Evolutionary conservation across 2,329 filamentous ascomycete species (phyloP).

Genomic region (Fusarium burgessii): DNA sequence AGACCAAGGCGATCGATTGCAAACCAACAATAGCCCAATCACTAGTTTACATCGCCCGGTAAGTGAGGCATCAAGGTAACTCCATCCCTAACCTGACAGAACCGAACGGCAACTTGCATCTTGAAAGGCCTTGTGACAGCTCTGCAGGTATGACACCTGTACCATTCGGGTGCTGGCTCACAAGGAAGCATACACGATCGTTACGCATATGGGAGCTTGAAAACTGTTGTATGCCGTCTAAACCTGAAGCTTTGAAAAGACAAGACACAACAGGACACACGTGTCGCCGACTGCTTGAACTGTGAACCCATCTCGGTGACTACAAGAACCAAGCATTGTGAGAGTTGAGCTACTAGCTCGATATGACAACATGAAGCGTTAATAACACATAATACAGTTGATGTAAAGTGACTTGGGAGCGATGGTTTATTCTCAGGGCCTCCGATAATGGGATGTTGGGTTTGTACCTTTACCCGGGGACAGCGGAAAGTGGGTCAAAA

Average conservation of each 20-base stretch:
- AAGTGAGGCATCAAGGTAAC: slow-evolving; percentile 19
- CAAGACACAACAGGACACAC: slow-evolving; percentile 35
- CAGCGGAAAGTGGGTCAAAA: slow-evolving; percentile 16
- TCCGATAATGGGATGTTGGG: slow-evolving; percentile 3
- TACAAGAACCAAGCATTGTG: neutral
- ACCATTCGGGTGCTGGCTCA: neutral
- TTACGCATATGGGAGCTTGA: slow-evolving; percentile 24
- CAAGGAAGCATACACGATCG: slow-evolving; percentile 5
- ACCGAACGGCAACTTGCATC: slow-evolving; percentile 26
- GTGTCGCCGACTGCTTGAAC: slow-evolving; percentile 36
- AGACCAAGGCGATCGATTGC: too few species aligned
- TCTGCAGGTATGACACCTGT: slow-evolving; percentile 28
- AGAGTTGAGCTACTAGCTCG: neutral
- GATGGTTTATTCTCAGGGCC: neutral
- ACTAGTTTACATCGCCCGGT: neutral
- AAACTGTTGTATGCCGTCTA: neutral
- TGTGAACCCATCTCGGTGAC: slow-evolving; percentile 24
- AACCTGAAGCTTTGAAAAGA: slow-evolving; percentile 16
- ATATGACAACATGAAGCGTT: neutral
- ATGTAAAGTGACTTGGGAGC: neutral
- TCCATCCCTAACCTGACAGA: slow-evolving; percentile 10
- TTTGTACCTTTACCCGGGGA: slow-evolving; percentile 21
- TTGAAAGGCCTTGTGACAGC: slow-evolving; percentile 21
- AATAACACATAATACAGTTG: neutral
- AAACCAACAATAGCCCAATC: neutral